A percentile compares a stretch with the other conserved stretches of the same genome.
Conservation (phyloP, 164 flowering plant species). For the Pachysandra terminalis region DNA sequence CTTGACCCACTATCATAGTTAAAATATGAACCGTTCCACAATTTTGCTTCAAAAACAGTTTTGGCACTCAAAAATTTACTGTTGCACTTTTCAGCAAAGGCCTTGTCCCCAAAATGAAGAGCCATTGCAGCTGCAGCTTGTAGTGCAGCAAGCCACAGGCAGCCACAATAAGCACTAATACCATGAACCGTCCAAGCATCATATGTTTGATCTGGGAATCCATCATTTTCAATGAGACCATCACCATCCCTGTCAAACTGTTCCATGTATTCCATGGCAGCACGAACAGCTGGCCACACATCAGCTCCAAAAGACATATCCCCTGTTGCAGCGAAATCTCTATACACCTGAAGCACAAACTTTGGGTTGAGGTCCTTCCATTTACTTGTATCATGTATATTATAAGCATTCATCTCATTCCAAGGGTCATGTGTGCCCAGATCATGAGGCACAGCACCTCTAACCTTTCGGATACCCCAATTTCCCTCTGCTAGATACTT, state of each 20-base stretch:
- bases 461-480: constrained; percentile 76
- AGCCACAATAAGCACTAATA: constrained; percentile 88
- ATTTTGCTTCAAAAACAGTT: constrained; percentile 60
- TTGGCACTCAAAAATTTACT: constrained; percentile 60
- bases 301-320: constrained; percentile 80
- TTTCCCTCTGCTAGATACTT: constrained; percentile 83
- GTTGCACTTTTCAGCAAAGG: constrained; percentile 61
- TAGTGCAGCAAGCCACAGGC: constrained; percentile 92
- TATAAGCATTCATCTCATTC: constrained; percentile 94
- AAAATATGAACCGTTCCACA: constrained; percentile 93
- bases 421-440: constrained; percentile 93
- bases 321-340: constrained; percentile 87
- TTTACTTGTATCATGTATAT: constrained; percentile 85
- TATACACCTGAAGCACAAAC: constrained; percentile 90
- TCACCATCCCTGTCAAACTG: constrained; percentile 86
- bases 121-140: constrained; percentile 98
- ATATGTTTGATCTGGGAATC: constrained; percentile 94
- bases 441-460: constrained; percentile 93
- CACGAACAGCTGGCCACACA: constrained; percentile 91
- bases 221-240: constrained; percentile 84
- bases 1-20: constrained; percentile 92
- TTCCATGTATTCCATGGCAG: constrained; percentile 92
- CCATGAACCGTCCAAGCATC: constrained; percentile 98
- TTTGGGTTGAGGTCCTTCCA: constrained; percentile 94
- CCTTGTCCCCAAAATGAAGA: constrained; percentile 58